phyloP scores from a whole-genome alignment of 306 rosid species.

The Cucurbita maxima region DNA sequence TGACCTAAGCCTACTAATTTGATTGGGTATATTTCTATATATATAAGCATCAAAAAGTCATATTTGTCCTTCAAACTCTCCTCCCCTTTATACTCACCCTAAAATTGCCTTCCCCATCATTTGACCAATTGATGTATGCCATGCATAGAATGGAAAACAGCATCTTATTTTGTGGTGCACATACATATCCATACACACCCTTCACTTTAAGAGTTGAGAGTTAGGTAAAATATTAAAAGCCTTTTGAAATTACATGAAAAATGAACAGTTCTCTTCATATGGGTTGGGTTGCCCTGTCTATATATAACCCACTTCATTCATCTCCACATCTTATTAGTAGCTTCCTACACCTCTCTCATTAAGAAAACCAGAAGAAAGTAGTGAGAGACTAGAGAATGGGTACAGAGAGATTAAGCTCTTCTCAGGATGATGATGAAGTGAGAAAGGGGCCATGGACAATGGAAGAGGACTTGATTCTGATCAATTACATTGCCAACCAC shows the following conservation, averaged over 20 bases:
- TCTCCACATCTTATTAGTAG: not conserved
- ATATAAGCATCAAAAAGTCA: not conserved
- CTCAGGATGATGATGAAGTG: slow-evolving; percentile 51
- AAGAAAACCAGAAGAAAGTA: not conserved
- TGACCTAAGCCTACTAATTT: not conserved
- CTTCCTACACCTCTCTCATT: not conserved
- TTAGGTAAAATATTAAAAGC: not conserved
- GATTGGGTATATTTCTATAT: not conserved
- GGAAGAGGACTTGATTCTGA: slow-evolving; percentile 89
- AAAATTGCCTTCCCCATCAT: not conserved
- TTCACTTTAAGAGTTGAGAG: not conserved
- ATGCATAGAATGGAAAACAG: not conserved
- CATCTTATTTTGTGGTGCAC: not conserved
- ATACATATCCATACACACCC: not conserved
- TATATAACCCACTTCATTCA: not conserved
- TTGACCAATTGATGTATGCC: slow-evolving; percentile 3
- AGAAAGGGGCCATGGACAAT: slow-evolving; percentile 99
- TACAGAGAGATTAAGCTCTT: not conserved
- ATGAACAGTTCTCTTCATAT: not conserved
- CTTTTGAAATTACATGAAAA: not conserved
- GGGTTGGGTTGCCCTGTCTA: not conserved
- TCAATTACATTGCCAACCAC: slow-evolving; percentile 85
- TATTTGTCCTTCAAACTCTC: not conserved
- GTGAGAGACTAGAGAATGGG: not conserved
- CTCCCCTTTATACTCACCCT: not conserved